Conservation (phyloP, 257 asterid genomes). For the Ballota nigra region DNA sequence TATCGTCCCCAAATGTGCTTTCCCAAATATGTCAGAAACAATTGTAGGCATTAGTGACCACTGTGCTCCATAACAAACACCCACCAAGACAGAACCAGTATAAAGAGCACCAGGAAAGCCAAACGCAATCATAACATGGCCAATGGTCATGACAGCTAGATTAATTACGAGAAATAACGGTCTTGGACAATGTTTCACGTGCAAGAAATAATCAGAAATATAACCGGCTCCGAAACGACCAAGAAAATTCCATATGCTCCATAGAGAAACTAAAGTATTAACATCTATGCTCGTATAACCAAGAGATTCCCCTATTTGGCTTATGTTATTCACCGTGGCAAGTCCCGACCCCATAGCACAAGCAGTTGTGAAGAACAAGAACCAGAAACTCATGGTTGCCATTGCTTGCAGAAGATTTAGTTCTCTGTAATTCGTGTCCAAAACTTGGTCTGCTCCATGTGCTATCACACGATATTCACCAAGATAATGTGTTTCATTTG, state of each 20-base stretch:
- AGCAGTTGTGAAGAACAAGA: constrained; percentile 48
- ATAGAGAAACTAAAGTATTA: constrained; percentile 68
- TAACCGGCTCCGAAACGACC: constrained; percentile 90
- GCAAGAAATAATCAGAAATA: constrained; percentile 70
- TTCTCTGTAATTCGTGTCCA: constrained; percentile 32
- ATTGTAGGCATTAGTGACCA: constrained; percentile 96
- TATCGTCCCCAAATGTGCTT: constrained; percentile 68
- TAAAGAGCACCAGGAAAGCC: constrained; percentile 70
- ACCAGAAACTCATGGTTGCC: constrained; percentile 54
- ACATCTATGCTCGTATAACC: constrained; percentile 46
- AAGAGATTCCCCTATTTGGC: constrained; percentile 59
- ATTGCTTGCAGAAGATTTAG: constrained; percentile 46
- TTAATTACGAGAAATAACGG: constrained; percentile 62
- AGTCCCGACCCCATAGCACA: constrained; percentile 65
- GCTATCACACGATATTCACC: constrained; percentile 42
- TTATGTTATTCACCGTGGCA: constrained; percentile 49
- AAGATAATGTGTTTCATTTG: constrained; percentile 28
- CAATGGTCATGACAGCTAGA: constrained; percentile 67
- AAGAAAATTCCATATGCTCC: constrained; percentile 93
- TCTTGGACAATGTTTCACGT: constrained; percentile 54
- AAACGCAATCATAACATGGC: constrained; percentile 58
- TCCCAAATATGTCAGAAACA: constrained; percentile 73
- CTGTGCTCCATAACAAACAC: constrained; percentile 84
- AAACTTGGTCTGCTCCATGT: constrained; percentile 37
- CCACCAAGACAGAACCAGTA: constrained; percentile 68